phyloP scores from a whole-genome alignment of 2,329 filamentous ascomycete species.

The Monilinia polystroma region DNA sequence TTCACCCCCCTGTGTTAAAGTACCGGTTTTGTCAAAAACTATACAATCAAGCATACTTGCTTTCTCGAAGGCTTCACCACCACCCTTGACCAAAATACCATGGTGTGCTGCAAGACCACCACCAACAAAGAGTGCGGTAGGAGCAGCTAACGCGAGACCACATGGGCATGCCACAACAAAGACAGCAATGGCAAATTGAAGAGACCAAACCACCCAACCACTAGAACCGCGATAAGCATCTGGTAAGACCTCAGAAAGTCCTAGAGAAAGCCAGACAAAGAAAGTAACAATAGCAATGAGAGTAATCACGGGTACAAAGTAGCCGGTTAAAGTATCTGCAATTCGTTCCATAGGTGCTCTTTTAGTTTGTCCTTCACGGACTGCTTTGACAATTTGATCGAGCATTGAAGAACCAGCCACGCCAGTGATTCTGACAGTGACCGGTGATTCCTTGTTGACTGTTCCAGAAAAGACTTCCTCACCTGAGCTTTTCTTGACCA shows the following conservation, averaged over 20 bases:
- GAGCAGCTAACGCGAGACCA: conserved; percentile 58
- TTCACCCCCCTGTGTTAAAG: conserved; percentile 61
- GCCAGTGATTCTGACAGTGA: conserved; percentile 63
- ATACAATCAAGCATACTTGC: conserved; percentile 54
- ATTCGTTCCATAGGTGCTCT: conserved; percentile 74
- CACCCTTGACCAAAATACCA: conserved; percentile 58
- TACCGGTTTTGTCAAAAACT: conserved; percentile 62
- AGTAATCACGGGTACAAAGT: conserved; percentile 74
- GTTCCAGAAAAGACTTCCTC: conserved; percentile 72
- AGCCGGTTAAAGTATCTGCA: conserved; percentile 69
- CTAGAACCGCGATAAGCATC: conserved; percentile 53
- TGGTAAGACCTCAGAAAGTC: conserved; percentile 57
- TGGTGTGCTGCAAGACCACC: conserved; percentile 56
- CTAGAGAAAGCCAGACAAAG: conserved; percentile 68
- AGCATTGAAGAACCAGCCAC: conserved; percentile 71
- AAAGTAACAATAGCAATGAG: conserved; percentile 69
- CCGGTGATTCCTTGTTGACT: conserved; percentile 65
- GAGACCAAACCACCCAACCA: conserved; percentile 69
- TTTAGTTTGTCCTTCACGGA: conserved; percentile 74
- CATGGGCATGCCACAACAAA: conserved; percentile 63
- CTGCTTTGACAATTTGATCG: conserved; percentile 74
- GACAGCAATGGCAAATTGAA: conserved; percentile 70
- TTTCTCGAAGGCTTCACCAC: conserved; percentile 59
- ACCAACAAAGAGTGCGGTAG: conserved; percentile 58
- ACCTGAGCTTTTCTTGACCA: conserved; percentile 60